Percentiles rank a stretch among this genome's conserved stretches.
These are phyloP conservation scores for Berberis vulgaris DNA, from an alignment of 164 flowering plant species.

Conservation along the genomic window DNA sequence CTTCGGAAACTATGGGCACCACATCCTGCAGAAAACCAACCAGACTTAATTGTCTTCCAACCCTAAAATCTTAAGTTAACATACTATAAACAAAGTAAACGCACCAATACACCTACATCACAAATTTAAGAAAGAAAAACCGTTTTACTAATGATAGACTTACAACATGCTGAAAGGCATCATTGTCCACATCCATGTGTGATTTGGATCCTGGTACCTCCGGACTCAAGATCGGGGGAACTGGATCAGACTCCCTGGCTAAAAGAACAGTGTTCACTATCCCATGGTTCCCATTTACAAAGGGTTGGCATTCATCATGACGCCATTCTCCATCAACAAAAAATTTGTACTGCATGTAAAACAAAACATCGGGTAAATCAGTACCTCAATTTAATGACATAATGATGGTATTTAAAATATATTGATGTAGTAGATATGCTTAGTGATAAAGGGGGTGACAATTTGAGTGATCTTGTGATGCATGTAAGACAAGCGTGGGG, in stretches of 20 bases:
- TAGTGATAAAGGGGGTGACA: too few species aligned
- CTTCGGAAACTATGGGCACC: slow-evolving; percentile 48
- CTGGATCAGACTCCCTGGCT: slow-evolving; percentile 38
- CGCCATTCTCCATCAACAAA: slow-evolving; percentile 20
- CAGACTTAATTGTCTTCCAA: too few species aligned
- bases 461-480: too few species aligned
- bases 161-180: slow-evolving; percentile 57
- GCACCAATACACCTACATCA: too few species aligned
- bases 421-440: too few species aligned
- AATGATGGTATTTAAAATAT: too few species aligned
- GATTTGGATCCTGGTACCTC: slow-evolving; percentile 30
- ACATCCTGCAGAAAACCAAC: slow-evolving; percentile 28
- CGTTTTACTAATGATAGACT: slow-evolving; percentile 6
- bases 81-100: too few species aligned
- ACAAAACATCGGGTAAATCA: neutral
- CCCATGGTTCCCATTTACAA: slow-evolving; percentile 51
- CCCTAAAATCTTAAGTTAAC: too few species aligned
- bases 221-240: slow-evolving; percentile 16
- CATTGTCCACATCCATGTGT: slow-evolving; percentile 84
- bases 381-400: neutral
- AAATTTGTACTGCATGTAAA: slow-evolving; percentile 42
- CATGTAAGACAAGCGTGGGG: too few species aligned
- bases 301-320: slow-evolving; percentile 67
- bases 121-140: too few species aligned
- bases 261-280: slow-evolving; percentile 62